phyloP scores from a whole-genome alignment of 306 rosid genomes.

The Pachyrhizus erosus region DNA sequence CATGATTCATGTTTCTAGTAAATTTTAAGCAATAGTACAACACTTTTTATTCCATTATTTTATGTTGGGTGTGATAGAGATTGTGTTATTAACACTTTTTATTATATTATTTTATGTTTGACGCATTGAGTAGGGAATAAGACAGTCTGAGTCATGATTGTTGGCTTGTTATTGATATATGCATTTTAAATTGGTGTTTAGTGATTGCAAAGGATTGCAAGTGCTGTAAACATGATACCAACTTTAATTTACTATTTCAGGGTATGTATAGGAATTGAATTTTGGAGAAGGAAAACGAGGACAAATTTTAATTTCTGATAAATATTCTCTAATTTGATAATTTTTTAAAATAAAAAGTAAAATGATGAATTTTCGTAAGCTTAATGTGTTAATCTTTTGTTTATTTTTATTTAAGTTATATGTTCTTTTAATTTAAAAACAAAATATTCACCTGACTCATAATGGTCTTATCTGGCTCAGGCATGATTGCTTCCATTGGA shows the following conservation, averaged over 20 bases:
- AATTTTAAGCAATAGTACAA: background rate
- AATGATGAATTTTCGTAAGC: background rate
- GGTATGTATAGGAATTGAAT: background rate
- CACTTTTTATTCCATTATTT: too few relatives aligned
- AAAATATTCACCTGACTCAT: background rate
- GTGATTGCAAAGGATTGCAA: conserved; percentile 20
- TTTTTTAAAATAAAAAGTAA: background rate
- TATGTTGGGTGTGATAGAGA: background rate
- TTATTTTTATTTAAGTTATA: background rate
- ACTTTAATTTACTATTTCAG: background rate
- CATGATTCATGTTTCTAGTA: background rate
- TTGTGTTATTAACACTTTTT: background rate
- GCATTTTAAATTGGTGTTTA: background rate
- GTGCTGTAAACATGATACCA: background rate
- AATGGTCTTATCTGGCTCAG: too few relatives aligned
- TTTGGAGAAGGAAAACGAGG: background rate
- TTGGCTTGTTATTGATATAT: conserved; percentile 5
- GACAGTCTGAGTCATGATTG: conserved; percentile 1
- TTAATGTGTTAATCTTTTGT: background rate
- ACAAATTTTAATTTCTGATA: background rate
- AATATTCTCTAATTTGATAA: background rate
- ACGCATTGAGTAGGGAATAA: background rate
- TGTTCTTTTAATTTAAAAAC: background rate
- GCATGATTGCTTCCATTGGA: too few relatives aligned
- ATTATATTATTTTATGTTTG: background rate